Evolutionary conservation across 306 rosid genomes (phyloP), one percentile per base, ranked within the genome.

Genomic region (Corylus americana): DNA sequence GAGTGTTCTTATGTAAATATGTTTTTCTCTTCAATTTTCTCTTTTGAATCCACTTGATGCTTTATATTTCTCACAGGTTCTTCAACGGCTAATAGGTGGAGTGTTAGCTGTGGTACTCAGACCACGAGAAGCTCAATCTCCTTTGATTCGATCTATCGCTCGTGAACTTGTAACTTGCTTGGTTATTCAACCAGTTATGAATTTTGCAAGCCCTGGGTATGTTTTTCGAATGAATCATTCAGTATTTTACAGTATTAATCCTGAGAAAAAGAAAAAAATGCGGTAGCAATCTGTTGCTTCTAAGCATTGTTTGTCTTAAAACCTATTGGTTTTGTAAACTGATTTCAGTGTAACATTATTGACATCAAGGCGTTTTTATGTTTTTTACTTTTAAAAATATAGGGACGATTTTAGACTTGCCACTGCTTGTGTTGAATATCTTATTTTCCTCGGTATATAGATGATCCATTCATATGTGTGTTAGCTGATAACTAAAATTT

Each of bases 191-290:
- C 98, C 99, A 75, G 79, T 96, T 83, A 87, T 96, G 90, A 86
- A 88, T 85, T 89, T 93, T 27, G 98, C 98, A 44, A 88, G 94
- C 85, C 99, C 99, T 73, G 96, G 94, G 99, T 96, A 93, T 70
- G 96, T 83, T 67, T 85, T 80, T 73, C 85, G 61, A 78, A 58
- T 79, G 84, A 31, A 47, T 75, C 71, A 48, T 76, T 58, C 50
- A 76, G 51, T 47, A 48, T 78, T 70, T 51, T 29, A 18, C 27
- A 16, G 54, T 39, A 67, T 44, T 18, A 16, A 67, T 39, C n/a
- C 7, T 29, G 0, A 3, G 7, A 22, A 9, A 57, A 58, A 25
- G 25, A 27, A 29, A 39, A 67, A 17, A 39, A 37, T 0, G 42
- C 3, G 18, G 16, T 8, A 67, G 50, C 72, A 42, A 42, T 39